A percentile compares a stretch with the other conserved stretches of the same genome.
phyloP scores from a whole-genome alignment of 2,329 filamentous ascomycete genomes.

The Ramularia endophylla region DNA sequence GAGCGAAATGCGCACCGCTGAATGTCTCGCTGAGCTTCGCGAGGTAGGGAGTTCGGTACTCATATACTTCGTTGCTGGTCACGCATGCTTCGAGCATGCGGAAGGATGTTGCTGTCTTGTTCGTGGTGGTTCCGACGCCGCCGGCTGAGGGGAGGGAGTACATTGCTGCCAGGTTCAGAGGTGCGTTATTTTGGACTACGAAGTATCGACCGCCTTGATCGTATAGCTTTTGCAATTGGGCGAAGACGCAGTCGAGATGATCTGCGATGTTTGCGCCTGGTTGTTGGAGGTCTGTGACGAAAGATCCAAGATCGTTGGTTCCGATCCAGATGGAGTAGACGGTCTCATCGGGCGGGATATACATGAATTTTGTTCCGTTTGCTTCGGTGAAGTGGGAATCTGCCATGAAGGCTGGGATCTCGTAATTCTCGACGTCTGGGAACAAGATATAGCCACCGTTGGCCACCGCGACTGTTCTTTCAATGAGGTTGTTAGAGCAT shows the following conservation, averaged over 20 bases:
- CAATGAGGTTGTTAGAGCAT: constrained; percentile 63
- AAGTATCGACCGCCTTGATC: constrained; percentile 62
- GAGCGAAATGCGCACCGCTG: constrained; percentile 53
- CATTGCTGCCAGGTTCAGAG: constrained; percentile 61
- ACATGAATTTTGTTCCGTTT: constrained; percentile 38
- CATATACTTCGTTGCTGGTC: constrained; percentile 47
- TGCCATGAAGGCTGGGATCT: constrained; percentile 43
- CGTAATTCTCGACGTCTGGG: constrained; percentile 47
- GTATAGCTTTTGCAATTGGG: constrained; percentile 58
- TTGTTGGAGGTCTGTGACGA: constrained; percentile 60
- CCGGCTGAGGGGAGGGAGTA: constrained; percentile 51
- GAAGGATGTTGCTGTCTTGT: constrained; percentile 45
- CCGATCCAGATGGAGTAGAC: constrained; percentile 76
- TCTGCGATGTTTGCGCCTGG: constrained; percentile 54
- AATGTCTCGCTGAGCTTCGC: constrained; percentile 38
- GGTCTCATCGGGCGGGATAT: constrained; percentile 51
- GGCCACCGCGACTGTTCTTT: constrained; percentile 48
- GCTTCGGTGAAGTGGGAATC: constrained; percentile 32
- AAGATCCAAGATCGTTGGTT: constrained; percentile 71
- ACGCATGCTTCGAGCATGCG: constrained; percentile 49
- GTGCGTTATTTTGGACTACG: constrained; percentile 63
- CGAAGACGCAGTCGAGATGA: constrained; percentile 64
- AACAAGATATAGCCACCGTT: constrained; percentile 52
- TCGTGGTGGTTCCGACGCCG: constrained; percentile 43
- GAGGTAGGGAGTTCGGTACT: constrained; percentile 47